A percentile compares a stretch with the other conserved stretches of the same genome.
Conservation (phyloP, 2,329 filamentous ascomycete genomes). For the Botryotinia convoluta region DNA sequence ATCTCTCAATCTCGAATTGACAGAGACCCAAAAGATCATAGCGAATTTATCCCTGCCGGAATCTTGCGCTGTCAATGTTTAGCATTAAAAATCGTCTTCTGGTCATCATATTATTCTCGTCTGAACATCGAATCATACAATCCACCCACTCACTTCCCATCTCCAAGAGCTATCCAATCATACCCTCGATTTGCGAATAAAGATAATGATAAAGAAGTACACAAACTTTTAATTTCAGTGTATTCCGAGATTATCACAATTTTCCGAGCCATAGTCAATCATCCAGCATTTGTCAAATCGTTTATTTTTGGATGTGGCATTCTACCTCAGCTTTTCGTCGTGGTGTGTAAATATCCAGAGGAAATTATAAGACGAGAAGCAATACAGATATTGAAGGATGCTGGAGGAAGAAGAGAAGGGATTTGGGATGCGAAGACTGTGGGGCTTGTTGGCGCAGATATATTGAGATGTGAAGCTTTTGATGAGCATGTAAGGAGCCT, state of each 20-base stretch:
- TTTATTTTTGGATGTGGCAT: slow-evolving; percentile 28
- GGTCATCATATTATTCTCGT: not conserved
- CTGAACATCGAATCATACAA: not conserved
- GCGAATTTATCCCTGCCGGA: not conserved
- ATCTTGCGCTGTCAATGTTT: not conserved
- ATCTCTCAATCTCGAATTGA: not conserved
- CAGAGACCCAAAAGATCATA: not conserved
- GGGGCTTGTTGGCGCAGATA: slow-evolving; percentile 20
- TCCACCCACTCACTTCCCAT: not conserved
- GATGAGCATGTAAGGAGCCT: not conserved
- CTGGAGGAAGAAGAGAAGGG: slow-evolving; percentile 24
- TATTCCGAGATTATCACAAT: slow-evolving; percentile 22
- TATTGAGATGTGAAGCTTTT: not conserved
- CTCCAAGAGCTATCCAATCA: not conserved
- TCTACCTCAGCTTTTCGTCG: slow-evolving; percentile 24
- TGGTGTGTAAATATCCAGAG: slow-evolving; percentile 16
- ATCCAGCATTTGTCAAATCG: slow-evolving; percentile 22
- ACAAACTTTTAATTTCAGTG: not conserved
- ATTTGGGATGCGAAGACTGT: slow-evolving; percentile 25
- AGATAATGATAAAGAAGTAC: no score
- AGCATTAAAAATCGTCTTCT: not conserved
- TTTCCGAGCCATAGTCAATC: slow-evolving; percentile 6
- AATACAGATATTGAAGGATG: slow-evolving; percentile 21
- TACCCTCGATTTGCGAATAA: no score
- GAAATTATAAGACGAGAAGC: slow-evolving; percentile 23